Conservation (phyloP, 2,329 filamentous ascomycete genomes). For the Pyrenophora tritici-repentis region DNA sequence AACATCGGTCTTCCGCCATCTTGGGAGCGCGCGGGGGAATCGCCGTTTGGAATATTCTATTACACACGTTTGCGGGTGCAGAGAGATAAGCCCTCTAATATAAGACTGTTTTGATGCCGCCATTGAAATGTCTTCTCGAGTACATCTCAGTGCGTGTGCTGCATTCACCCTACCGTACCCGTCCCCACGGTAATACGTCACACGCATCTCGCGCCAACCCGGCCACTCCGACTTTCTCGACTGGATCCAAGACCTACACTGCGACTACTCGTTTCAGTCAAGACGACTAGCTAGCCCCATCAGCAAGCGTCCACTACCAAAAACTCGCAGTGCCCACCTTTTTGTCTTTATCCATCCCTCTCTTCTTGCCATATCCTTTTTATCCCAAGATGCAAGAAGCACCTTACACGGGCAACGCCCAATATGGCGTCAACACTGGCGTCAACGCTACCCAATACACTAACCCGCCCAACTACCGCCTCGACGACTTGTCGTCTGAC, state of each 20-base stretch:
- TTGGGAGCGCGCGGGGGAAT: conserved; percentile 18
- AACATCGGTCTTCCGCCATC: conserved; percentile 17
- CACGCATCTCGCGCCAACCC: background rate
- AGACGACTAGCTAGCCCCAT: conserved; percentile 15
- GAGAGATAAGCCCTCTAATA: conserved; percentile 26
- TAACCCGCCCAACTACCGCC: conserved; percentile 26
- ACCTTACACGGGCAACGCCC: conserved; percentile 12
- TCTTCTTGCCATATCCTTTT: background rate
- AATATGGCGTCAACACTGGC: conserved; percentile 1
- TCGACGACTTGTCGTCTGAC: conserved; percentile 31
- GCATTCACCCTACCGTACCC: background rate
- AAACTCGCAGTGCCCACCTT: conserved; percentile 18
- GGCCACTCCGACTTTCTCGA: background rate
- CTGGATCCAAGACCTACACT: conserved; percentile 28
- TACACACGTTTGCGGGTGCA: conserved; percentile 17
- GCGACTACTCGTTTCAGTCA: conserved; percentile 21
- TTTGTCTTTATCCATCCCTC: background rate
- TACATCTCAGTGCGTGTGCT: background rate
- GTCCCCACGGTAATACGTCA: conserved; percentile 9
- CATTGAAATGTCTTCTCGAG: background rate
- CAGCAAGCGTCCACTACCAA: conserved; percentile 17
- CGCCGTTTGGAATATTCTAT: conserved; percentile 23
- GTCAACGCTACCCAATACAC: conserved; percentile 10
- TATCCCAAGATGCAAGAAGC: conserved; percentile 29
- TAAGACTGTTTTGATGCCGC: conserved; percentile 9